Percentiles rank a stretch among this genome's conserved stretches.
phyloP scores from a whole-genome alignment of 75 land plant genomes.

The Adiantum capillusveneris region DNA sequence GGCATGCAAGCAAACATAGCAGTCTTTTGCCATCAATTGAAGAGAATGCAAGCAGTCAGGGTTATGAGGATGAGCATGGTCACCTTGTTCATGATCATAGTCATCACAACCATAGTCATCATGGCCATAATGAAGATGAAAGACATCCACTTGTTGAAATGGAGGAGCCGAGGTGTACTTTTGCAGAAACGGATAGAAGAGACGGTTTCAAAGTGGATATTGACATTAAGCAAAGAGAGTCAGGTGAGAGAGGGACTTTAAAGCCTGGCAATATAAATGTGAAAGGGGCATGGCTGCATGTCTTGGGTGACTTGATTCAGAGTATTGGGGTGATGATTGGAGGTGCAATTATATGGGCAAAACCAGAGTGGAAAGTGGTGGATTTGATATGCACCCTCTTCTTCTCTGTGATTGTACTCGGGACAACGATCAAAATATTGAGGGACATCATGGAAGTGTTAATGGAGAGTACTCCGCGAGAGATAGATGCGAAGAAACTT shows the following conservation, averaged over 20 bases:
- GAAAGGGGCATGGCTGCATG: slow-evolving; percentile 77
- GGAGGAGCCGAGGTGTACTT: too few relatives aligned
- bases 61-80: too few relatives aligned
- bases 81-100: neutral
- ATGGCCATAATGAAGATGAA: neutral
- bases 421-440: slow-evolving; percentile 64
- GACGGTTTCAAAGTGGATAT: too few relatives aligned
- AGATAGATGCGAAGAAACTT: slow-evolving; percentile 65
- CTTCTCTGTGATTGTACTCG: slow-evolving; percentile 70
- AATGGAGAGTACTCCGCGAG: slow-evolving; percentile 92
- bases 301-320: slow-evolving; percentile 81
- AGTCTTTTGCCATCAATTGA: too few relatives aligned
- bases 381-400: slow-evolving; percentile 81
- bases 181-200: too few relatives aligned
- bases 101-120: neutral
- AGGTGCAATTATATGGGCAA: slow-evolving; percentile 79
- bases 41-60: too few relatives aligned
- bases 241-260: neutral
- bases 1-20: too few relatives aligned
- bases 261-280: slow-evolving; percentile 55
- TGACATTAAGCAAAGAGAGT: too few relatives aligned
- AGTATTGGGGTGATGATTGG: slow-evolving; percentile 93
- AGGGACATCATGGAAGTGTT: slow-evolving; percentile 64
- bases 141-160: neutral
- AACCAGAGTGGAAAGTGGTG: slow-evolving; percentile 67